Base-by-base conservation (phyloP, 257 asterid genomes). In the Primulina eburnea region DNA sequence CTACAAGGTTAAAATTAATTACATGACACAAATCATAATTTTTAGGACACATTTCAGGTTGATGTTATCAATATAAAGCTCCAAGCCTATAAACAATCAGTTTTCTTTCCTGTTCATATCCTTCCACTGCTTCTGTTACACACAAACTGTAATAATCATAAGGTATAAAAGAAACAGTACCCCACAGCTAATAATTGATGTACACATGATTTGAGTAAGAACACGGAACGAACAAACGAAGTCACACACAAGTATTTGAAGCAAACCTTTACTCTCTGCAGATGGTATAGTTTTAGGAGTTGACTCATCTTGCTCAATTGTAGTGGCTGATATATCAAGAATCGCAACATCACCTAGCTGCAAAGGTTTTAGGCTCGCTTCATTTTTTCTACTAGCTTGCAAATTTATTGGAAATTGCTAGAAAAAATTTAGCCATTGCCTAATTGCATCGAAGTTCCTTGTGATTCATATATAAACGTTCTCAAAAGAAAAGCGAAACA, bases 301-400 rank as follows among this genome's bases (percentile, higher is more conserved):
- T 50, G 95, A 81, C 79, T 83, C 94, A 71, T 86, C 96, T 79
- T 83, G 79, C 82, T 85, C 96, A 34, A 93, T 83, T 20, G 95
- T 90, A 34, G 79, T 74, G 33, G 99, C 96, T 55, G 99, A 90
- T 82, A 93, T 77, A 82, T 93, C 97, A 71, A 93, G 88, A 72
- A 90, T 80, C 7, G 96, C 95, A 33, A 93, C 99, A 87, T 93
- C 99, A 17, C 99, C 97, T 8, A 89, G 72, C 97, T 93, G 82
- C 40, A 75, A 64, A 84, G 61, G 38, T 73, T 64, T 59, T 60
- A 57, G 74, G 71, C 66, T 72, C 34, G 20, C 14, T 70, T 37
- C 21, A 32, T 62, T 56, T 21, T 24, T 7, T 68, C 38, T 63
- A 24, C 70, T 56, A 50, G 33, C n/a, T 63, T 62, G 43, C 30